Evolutionary conservation across 768 basidiomycete genomes (phyloP), one percentile per base, ranked within the genome.

Genomic region (Amanita jacksonii): DNA sequence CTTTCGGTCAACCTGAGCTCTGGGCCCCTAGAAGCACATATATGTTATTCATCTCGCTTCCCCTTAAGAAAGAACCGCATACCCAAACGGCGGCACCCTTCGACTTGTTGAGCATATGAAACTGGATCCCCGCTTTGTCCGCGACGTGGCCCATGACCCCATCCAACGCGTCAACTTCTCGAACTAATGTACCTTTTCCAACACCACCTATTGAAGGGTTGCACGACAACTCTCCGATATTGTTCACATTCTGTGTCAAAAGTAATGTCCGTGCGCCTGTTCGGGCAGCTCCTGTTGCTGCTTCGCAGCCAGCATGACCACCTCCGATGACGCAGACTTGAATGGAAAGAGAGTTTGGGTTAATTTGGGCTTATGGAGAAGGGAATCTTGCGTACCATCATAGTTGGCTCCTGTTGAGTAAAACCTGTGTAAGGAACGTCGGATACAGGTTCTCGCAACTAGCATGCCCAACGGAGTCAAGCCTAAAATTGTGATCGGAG

Each of bases 181-280:
- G 69, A n/a, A 93, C 87, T 23, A 94, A 67, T 0, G 83, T 91
- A 15, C 91, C 91, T 62, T 94, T 94, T 4, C 91, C 91, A 3
- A 94, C 80, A 15, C 89, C 89, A 5, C 91, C 91, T 47, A 93
- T 84, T 1, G 86, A 89, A 2, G 91, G 91, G 59, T 94, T 94
- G 54, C 91, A 94, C 16, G 88, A 91, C 54, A 94, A 54, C 52
- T 77, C 73, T 25, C 91, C 91, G 36, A 94, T 76, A 0, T 80
- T 89, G 39, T 85, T 80, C 12, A 87, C 55, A 41, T 74, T 81
- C 59, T 91, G 90, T 1, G 91, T 94, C 45, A 94, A 60, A 6
- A 94, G 68, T 7, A 90, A 52, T 0, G 89, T 92, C 49, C 73
- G 71, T 2, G 90, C 89, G 1, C 91, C 89, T 0, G 82, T 76